phyloP scores from a whole-genome alignment of 1,284 basidiomycete species.

The Irpex sp. region DNA sequence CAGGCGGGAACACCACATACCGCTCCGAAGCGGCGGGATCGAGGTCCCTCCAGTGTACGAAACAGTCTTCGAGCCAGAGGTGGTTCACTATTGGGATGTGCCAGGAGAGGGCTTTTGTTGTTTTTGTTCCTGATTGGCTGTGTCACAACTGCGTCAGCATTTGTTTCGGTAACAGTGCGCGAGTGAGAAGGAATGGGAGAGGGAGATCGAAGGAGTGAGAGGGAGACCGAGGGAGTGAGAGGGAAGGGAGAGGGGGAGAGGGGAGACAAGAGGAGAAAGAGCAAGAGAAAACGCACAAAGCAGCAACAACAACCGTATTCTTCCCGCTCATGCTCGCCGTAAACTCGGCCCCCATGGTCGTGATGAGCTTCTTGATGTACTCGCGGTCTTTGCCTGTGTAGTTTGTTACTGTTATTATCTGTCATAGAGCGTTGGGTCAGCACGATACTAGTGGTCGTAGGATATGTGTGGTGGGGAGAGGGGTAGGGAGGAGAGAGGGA shows the following conservation, averaged over 20 bases:
- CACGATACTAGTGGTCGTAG: too few relatives aligned
- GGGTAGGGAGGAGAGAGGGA: background rate
- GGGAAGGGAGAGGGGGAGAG: background rate
- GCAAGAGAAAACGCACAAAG: constrained; percentile 49
- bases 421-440: too few relatives aligned
- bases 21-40: constrained; percentile 50
- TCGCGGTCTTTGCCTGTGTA: constrained; percentile 82
- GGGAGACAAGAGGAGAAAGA: background rate
- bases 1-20: constrained; percentile 62
- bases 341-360: constrained; percentile 71
- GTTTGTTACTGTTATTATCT: constrained; percentile 83
- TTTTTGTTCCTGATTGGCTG: constrained; percentile 69
- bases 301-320: constrained; percentile 79
- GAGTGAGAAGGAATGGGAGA: too few relatives aligned
- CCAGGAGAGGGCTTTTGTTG: constrained; percentile 71
- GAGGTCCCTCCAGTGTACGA: constrained; percentile 68
- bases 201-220: too few relatives aligned
- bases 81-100: constrained; percentile 85
- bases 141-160: background rate
- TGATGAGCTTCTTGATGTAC: constrained; percentile 80
- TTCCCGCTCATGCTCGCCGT: constrained; percentile 72
- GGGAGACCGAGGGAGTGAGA: too few relatives aligned
- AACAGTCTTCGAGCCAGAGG: constrained; percentile 85
- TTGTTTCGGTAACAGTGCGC: too few relatives aligned
- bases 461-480: too few relatives aligned